phyloP scores from a whole-genome alignment of 2,329 filamentous ascomycete species.

The Teratosphaeria epicoccoides region DNA sequence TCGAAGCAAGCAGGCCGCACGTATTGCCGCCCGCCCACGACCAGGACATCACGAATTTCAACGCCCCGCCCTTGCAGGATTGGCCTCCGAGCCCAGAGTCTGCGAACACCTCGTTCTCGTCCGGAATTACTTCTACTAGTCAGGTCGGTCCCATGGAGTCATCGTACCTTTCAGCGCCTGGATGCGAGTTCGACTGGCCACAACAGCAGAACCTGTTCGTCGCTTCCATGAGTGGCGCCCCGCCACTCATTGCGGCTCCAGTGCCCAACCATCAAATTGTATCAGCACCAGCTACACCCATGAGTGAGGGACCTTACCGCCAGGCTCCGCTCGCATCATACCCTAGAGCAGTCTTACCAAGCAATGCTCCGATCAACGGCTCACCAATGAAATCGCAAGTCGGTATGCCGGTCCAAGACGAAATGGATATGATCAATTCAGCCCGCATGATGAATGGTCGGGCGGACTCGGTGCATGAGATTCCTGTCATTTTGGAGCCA shows the following conservation, averaged over 20 bases:
- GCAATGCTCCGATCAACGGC: background rate
- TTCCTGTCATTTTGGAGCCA: background rate
- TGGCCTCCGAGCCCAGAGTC: background rate
- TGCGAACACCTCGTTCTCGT: background rate
- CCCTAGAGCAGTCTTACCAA: background rate
- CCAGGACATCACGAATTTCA: background rate
- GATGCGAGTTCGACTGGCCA: background rate
- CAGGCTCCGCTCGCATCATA: background rate
- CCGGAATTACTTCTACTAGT: background rate
- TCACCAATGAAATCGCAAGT: background rate
- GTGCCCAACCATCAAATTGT: background rate
- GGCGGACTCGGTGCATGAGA: background rate
- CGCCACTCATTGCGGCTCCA: background rate
- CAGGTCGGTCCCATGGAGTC: background rate
- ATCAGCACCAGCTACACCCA: background rate
- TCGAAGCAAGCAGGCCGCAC: background rate
- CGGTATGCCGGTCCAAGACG: background rate
- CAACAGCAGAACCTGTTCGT: background rate
- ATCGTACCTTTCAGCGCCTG: background rate
- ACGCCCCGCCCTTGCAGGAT: background rate
- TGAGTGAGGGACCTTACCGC: background rate
- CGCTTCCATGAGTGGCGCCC: background rate
- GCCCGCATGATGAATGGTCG: background rate
- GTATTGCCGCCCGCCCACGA: background rate
- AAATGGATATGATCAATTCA: background rate